Percentiles rank a stretch among this genome's conserved stretches.
phyloP scores from a whole-genome alignment of 139 green algal species.

The Coelastrella sp. region DNA sequence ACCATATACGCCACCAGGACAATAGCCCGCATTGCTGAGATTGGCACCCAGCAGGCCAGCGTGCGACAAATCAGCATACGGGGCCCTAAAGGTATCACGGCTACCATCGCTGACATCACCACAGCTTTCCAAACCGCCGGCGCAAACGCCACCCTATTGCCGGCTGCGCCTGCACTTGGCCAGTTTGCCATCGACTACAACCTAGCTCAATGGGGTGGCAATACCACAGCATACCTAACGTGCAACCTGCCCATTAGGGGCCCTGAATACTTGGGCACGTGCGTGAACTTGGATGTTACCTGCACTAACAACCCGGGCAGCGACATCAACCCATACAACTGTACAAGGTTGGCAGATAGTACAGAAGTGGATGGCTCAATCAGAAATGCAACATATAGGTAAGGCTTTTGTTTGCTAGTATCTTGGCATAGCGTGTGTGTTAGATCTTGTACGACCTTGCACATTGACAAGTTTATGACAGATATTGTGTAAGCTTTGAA shows the following conservation, averaged over 20 bases:
- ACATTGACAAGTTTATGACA: too few species aligned
- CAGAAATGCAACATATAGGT: constrained; percentile 49
- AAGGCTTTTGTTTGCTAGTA: too few species aligned
- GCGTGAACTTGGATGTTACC: constrained; percentile 51
- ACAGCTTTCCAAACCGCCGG: constrained; percentile 28
- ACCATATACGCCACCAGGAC: constrained; percentile 40
- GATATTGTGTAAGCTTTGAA: too few species aligned
- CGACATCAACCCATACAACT: constrained; percentile 62
- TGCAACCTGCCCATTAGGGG: constrained; percentile 63
- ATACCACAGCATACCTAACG: constrained; percentile 66
- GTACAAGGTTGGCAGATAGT: constrained; percentile 40
- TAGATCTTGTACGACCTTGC: too few species aligned
- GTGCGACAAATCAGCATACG: constrained; percentile 20
- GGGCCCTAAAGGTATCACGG: neutral
- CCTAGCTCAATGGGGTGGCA: constrained; percentile 65
- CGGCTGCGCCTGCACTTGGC: neutral
- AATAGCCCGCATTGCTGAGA: constrained; percentile 52
- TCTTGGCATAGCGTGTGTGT: too few species aligned
- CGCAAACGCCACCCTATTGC: constrained; percentile 7
- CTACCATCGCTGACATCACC: neutral
- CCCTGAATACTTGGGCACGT: constrained; percentile 71
- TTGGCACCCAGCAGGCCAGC: constrained; percentile 40
- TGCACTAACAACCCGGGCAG: constrained; percentile 46
- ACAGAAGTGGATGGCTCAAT: constrained; percentile 36
- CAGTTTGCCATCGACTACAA: constrained; percentile 58